Conservation (phyloP, 495 filamentous ascomycete species). For the Aspergillus bertholletiae region DNA sequence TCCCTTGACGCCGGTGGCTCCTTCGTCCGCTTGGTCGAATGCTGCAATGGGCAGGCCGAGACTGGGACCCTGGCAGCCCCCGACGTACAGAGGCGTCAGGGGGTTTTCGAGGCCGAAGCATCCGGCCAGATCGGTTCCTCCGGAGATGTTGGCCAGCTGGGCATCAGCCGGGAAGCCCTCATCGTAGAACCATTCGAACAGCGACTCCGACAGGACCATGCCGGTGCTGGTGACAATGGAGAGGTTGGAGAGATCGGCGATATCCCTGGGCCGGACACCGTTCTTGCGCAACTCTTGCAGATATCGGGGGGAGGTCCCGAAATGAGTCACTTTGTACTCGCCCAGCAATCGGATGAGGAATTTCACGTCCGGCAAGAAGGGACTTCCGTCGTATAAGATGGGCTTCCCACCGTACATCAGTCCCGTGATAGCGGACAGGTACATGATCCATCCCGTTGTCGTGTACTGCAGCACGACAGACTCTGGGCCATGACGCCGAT, state of each 20-base stretch:
- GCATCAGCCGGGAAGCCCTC: conserved; percentile 59
- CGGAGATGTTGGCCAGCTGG: conserved; percentile 69
- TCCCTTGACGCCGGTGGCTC: conserved; percentile 49
- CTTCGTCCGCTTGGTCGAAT: conserved; percentile 56
- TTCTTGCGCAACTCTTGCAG: conserved; percentile 63
- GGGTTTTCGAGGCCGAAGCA: conserved; percentile 67
- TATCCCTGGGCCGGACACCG: conserved; percentile 52
- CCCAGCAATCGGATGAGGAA: conserved; percentile 58
- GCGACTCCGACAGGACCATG: conserved; percentile 68
- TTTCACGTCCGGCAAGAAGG: conserved; percentile 61
- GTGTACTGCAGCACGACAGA: conserved; percentile 54
- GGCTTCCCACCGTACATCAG: conserved; percentile 54
- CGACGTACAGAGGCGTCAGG: conserved; percentile 64
- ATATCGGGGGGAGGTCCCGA: conserved; percentile 74
- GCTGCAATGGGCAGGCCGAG: conserved; percentile 64
- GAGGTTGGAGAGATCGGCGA: conserved; percentile 58
- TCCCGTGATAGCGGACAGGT: conserved; percentile 50
- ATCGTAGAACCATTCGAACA: conserved; percentile 83
- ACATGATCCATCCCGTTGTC: conserved; percentile 84
- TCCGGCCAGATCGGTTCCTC: conserved; percentile 73
- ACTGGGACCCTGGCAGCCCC: conserved; percentile 60
- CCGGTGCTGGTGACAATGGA: conserved; percentile 62
- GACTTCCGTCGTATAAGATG: conserved; percentile 72
- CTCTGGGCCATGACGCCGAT: conserved; percentile 47
- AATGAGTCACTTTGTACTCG: conserved; percentile 40